Percentiles rank a stretch among this genome's conserved stretches.
Conservation (phyloP, 78 protist genomes). For the Dictyostelium citrinum region DNA sequence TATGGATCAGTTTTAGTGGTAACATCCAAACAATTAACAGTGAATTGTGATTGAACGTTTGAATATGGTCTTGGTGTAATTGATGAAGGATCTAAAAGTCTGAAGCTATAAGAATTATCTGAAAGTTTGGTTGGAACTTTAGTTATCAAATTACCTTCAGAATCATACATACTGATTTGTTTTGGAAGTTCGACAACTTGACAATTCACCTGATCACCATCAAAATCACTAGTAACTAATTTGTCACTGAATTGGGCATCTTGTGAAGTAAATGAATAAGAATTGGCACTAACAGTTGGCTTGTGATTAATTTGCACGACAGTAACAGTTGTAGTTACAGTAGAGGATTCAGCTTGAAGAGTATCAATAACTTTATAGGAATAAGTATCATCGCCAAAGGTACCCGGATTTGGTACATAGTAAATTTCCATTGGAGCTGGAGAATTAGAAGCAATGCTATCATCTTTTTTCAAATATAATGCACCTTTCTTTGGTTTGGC, state of each 20-base stretch:
- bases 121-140: not conserved
- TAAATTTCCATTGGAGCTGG: not conserved
- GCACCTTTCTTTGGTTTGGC: not conserved
- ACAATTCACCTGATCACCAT: not conserved
- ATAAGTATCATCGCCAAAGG: not conserved
- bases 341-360: not conserved
- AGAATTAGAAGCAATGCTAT: not conserved
- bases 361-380: not conserved
- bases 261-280: not conserved
- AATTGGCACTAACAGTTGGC: not conserved
- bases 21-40: not conserved
- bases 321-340: not conserved
- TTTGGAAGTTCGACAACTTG: not conserved
- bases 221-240: not conserved
- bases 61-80: not conserved
- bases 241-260: not conserved
- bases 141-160: not conserved
- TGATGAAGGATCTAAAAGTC: not conserved
- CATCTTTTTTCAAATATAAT: not conserved
- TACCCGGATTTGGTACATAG: constrained; percentile 31
- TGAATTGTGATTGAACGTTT: not conserved
- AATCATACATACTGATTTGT: not conserved
- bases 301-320: constrained; percentile 36
- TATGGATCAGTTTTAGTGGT: not conserved
- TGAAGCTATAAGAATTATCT: not conserved